These are phyloP conservation scores for Collariella sp. DNA, from an alignment of 495 filamentous ascomycete genomes.

Conservation along the genomic window DNA sequence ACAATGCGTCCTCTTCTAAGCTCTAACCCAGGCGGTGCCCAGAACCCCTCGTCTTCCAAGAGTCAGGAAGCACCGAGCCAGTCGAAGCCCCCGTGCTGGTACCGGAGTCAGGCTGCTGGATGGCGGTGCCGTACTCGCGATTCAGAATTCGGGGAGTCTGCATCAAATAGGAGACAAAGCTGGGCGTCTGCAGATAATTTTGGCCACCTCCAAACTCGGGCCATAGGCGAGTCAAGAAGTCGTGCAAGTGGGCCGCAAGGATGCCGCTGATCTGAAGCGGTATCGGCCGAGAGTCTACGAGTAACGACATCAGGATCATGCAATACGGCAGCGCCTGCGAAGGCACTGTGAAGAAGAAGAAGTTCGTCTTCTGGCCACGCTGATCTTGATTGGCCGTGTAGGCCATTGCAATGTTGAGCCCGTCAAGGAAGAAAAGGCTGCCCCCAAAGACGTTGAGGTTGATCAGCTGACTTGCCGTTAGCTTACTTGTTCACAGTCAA, in stretches of 20 bases:
- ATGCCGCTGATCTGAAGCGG: conserved; percentile 56
- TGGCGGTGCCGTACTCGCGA: conserved; percentile 52
- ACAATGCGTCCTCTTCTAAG: conserved; percentile 4
- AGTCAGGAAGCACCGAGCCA: conserved; percentile 41
- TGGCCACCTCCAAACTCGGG: conserved; percentile 72
- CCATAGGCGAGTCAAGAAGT: conserved; percentile 76
- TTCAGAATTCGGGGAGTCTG: conserved; percentile 36
- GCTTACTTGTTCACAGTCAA: conserved; percentile 3
- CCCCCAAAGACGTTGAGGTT: conserved; percentile 43
- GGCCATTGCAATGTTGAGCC: conserved; percentile 64
- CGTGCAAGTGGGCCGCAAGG: conserved; percentile 72
- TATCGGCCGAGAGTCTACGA: conserved; percentile 41
- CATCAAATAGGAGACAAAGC: conserved; percentile 55
- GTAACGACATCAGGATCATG: conserved; percentile 60
- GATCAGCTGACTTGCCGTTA: conserved; percentile 31
- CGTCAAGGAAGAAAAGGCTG: conserved; percentile 53
- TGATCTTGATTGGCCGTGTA: conserved; percentile 81
- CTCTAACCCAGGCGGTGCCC: conserved; percentile 59
- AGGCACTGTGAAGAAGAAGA: conserved; percentile 70
- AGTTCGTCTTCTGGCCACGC: conserved; percentile 56
- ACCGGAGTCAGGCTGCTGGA: conserved; percentile 27
- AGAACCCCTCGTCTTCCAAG: conserved; percentile 58
- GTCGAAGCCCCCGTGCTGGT: conserved; percentile 30
- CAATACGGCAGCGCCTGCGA: conserved; percentile 66
- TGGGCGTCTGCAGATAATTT: conserved; percentile 63